Base-by-base conservation (phyloP, 768 basidiomycete species). In the Leccinum imitatum region DNA sequence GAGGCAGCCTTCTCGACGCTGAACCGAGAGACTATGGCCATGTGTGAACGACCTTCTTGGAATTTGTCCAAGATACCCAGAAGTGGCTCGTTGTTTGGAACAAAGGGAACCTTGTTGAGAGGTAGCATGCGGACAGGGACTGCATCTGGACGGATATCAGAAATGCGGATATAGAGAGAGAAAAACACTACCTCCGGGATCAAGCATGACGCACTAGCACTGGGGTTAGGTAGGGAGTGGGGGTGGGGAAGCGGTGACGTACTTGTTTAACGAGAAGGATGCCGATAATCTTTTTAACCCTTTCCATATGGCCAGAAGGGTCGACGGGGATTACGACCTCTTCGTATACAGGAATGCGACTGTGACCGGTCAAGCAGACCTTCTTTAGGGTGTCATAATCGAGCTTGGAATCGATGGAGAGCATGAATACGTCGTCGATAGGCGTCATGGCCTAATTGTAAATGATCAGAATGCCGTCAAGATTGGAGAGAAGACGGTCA, bases 41-140 rank as follows among this genome's bases (percentile, higher is more conserved):
- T 95, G 70, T 96, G 93, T 46, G 89, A 91, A 31, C 91, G 82
- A 4, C 92, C 93, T 68, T 93, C 92, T 71, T 95, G 93, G 72
- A 95, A 95, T 61, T 81, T 88, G 71, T 95, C 93, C 33, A 95
- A 79, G 61, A 94, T 91, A 25, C 89, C 86, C 14, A 95, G 81
- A 1, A 96, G 78, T 23, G 93, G 83, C 72, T 93, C 91, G 66
- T 95, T 93, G 48, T 87, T 88, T 2, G 93, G 90, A 3, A 95
- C 90, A 56, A 89, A 90, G 0, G 88, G 90, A 6, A 95, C 90
- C 67, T 87, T 91, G 75, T 94, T 93, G 50, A 96, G 77, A 1
- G 91, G 91, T 48, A 96, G 85, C 61, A 86, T 87, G 66, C 90
- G 85, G 27, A 96, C 77, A 1, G 93, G 94, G 5, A 86, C 83